Base-by-base conservation (phyloP, 441 rosid species). In the Corymbia citriodora region DNA sequence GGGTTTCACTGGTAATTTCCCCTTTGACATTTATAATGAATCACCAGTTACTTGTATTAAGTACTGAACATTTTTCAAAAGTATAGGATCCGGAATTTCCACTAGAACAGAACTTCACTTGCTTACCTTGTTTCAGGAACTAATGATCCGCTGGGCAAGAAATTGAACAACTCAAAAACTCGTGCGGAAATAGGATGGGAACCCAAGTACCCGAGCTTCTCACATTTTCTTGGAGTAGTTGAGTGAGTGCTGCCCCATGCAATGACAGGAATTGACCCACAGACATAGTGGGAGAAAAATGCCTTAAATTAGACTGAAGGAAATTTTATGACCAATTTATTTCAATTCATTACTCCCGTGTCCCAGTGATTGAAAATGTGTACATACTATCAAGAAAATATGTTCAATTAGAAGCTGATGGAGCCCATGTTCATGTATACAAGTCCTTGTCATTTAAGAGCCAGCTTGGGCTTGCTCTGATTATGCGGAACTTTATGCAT, bases 151-250 rank as follows among this genome's bases (percentile, higher is more conserved):
- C 91, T 96, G 79, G 99, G 99, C 45, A 98, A 98, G 96, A 96
- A 93, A 93, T 91, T 98, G 91, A 96, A 95, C 96, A 97, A 96
- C 95, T 91, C 95, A 1, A 92, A 89, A 92, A 98, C 99, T 89
- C 94, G 97, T 15, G 87, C 93, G 5, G 98, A 96, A 89, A 89
- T 98, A 45, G 99, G 95, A 68, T 97, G 99, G 99, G 96, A 98
- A 92, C 99, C 99, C 2, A 95, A 94, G 92, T 94, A 96, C 90
- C 94, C 85, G 12, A 97, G 99, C 94, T 98, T 98, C 89, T 95
- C 97, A 50, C 94, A 93, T 6, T 98, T 95, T 94, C 94, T 97
- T 7, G 97, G 97, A 89, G 92, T 96, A n/a, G 90, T 95, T 0
- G 93, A 94, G 36, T 96, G 93, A 92, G 90, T 61, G 40, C 49